Evolutionary conservation across 768 basidiomycete genomes (phyloP), one percentile per base, ranked within the genome.

Genomic region (Dioszegia aurantiaca): DNA sequence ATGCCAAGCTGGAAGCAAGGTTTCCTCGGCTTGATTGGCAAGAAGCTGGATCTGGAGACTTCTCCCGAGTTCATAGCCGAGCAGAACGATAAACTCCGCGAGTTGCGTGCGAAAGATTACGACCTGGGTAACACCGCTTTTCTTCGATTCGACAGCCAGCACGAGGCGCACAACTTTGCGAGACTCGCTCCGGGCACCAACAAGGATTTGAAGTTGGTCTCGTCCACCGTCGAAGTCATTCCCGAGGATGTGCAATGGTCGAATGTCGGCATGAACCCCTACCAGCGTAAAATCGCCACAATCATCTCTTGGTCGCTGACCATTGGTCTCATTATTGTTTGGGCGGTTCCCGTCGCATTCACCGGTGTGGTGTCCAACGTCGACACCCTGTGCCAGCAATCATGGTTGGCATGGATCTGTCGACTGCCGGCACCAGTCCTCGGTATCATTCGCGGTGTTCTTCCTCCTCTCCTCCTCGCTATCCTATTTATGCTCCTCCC

Each of bases 401-500:
- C 66, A 1, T 78, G 72, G 72, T 55, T 78, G 24, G 64, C 67
- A 1, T 78, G 76, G 76, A 59, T 78, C 59, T 76, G 76, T 54
- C 58, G 36, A 3, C 48, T 72, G 11, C 70, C 68, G 8, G 21
- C 36, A 19, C 56, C 65, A 21, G 65, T 57, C 19, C 52, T 64
- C 21, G 70, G 72, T 61, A 74, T 75, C 64, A 73, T 76, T 62
- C 69, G 74, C 57, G 77, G 77, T 69, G 63, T 76, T 23, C 65
- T 78, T 10, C 77, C 77, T 31, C 73, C 77, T 10, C 69, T 68
- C 24, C 55, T 75, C 21, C 67, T 77, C 30, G 75, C 77, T 27
- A 60, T 78, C 41, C 62, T 78, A 16, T 78, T 78, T 69, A 70
- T 72, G 71, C 64, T 78, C 19, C 55, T 78, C 12, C 77, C 77